Conservation (phyloP, 2,329 filamentous ascomycete species). For the Trichoderma sp. region DNA sequence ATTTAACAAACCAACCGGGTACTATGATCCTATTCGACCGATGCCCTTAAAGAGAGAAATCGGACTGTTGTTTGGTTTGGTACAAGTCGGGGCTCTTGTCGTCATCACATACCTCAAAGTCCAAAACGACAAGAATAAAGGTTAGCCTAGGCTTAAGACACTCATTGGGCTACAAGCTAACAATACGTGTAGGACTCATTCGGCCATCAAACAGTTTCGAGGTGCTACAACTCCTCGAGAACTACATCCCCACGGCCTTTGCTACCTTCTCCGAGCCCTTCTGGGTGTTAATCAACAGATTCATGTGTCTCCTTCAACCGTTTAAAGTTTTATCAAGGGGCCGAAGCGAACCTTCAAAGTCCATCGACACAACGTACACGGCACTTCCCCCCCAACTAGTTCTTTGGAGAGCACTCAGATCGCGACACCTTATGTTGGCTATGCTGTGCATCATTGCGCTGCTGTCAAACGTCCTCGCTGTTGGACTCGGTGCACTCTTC, state of each 20-base stretch:
- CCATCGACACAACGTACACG: constrained; percentile 47
- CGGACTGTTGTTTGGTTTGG: constrained; percentile 22
- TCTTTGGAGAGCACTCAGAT: constrained; percentile 42
- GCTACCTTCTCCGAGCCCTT: constrained; percentile 56
- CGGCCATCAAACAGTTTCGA: constrained; percentile 33
- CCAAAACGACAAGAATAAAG: constrained; percentile 22
- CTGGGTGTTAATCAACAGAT: constrained; percentile 53
- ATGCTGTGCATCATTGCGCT: constrained; percentile 47
- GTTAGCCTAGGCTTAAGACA: constrained; percentile 17
- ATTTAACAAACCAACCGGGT: constrained; percentile 15
- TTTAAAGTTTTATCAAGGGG: constrained; percentile 47
- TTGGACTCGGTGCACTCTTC: constrained; percentile 51
- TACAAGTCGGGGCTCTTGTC: constrained; percentile 21
- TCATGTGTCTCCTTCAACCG: constrained; percentile 53
- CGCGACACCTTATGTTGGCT: constrained; percentile 45
- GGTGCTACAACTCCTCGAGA: constrained; percentile 39
- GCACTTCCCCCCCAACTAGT: constrained; percentile 54
- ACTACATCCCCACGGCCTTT: constrained; percentile 52
- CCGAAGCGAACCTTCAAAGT: constrained; percentile 31
- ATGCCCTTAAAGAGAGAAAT: constrained; percentile 21
- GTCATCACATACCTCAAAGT: constrained; percentile 27
- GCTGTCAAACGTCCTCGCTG: constrained; percentile 50
- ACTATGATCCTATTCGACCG: constrained; percentile 28
- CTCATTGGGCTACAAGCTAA: neutral
- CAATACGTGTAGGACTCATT: neutral